Conservation (phyloP, 2,329 filamentous ascomycete genomes). For the Stagonosporopsis vannaccii region DNA sequence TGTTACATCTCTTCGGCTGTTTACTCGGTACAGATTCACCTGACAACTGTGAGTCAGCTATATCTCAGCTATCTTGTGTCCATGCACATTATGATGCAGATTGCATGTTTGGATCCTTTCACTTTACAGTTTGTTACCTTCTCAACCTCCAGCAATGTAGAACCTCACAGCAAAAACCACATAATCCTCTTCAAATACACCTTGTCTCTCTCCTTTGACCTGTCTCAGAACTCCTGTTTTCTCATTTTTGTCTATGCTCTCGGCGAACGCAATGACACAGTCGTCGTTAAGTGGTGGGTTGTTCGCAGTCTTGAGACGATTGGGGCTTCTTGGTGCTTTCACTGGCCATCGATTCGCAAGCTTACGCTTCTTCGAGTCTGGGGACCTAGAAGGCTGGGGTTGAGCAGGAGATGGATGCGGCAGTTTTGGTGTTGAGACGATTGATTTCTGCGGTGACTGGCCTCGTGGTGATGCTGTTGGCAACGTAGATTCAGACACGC, state of each 20-base stretch:
- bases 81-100: neutral
- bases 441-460: neutral
- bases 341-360: neutral
- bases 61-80: neutral
- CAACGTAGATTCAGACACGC: constrained; percentile 7
- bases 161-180: constrained; percentile 54
- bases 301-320: constrained; percentile 31
- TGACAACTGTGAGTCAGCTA: neutral
- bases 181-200: constrained; percentile 51
- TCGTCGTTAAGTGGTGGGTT: constrained; percentile 42
- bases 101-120: neutral
- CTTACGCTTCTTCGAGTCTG: constrained; percentile 25
- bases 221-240: constrained; percentile 46
- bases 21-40: neutral
- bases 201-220: constrained; percentile 48
- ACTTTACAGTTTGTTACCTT: no score
- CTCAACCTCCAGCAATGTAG: constrained; percentile 18
- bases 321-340: constrained; percentile 17
- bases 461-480: neutral
- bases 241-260: constrained; percentile 22
- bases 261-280: constrained; percentile 48
- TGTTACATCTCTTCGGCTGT: no score
- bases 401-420: neutral
- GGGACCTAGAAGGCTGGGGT: constrained; percentile 1
- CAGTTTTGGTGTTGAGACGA: neutral